Conservation (phyloP, 2,329 filamentous ascomycete species). For the Didymella pomorum region DNA sequence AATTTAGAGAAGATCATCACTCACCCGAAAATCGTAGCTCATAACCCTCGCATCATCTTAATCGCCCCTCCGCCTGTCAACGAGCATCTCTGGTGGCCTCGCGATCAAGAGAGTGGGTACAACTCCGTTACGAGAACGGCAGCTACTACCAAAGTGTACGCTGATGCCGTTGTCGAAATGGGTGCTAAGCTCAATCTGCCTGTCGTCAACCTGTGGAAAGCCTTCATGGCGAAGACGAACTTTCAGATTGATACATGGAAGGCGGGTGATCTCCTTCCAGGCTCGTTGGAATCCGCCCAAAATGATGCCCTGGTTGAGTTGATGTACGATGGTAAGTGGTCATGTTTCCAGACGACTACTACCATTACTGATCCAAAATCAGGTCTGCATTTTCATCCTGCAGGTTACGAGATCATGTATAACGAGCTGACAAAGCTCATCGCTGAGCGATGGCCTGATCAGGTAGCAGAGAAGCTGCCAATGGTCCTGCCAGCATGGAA, state of each 20-base stretch:
- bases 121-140: constrained; percentile 61
- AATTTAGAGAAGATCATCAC: constrained; percentile 77
- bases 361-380: constrained; percentile 20
- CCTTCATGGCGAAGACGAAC: constrained; percentile 72
- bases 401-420: constrained; percentile 65
- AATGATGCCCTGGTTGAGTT: constrained; percentile 64
- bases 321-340: constrained; percentile 63
- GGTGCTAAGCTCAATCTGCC: constrained; percentile 64
- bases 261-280: constrained; percentile 57
- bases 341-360: neutral
- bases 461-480: constrained; percentile 60
- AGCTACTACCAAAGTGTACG: constrained; percentile 69
- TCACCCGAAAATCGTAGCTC: constrained; percentile 73
- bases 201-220: constrained; percentile 81
- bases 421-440: constrained; percentile 63
- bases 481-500: constrained; percentile 64
- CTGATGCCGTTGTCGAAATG: constrained; percentile 70
- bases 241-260: constrained; percentile 55
- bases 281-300: constrained; percentile 65
- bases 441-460: constrained; percentile 61
- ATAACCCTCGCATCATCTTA: constrained; percentile 76
- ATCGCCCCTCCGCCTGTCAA: constrained; percentile 85
- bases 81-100: constrained; percentile 70
- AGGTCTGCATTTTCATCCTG: constrained; percentile 66
- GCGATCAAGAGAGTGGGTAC: constrained; percentile 51